phyloP scores from a whole-genome alignment of 139 green algal genomes.

The Chlamydomonas schloesseri region DNA sequence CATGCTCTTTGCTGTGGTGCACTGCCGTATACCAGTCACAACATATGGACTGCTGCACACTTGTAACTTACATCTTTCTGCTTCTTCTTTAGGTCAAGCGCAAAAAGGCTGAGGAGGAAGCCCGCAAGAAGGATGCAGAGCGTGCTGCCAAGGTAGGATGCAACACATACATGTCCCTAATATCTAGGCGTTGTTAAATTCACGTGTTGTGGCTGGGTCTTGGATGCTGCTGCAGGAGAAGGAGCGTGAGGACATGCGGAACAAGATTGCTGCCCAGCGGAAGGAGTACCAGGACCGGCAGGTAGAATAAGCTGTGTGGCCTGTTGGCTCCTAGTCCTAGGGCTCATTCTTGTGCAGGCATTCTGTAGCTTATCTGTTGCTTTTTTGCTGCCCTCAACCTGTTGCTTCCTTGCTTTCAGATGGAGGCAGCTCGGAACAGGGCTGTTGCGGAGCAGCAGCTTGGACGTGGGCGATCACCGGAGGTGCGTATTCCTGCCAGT shows the following conservation, averaged over 20 bases:
- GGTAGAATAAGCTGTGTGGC: no score
- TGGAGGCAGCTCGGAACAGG: conserved; percentile 48
- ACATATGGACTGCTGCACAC: no score
- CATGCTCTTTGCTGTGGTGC: no score
- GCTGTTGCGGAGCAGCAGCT: conserved; percentile 36
- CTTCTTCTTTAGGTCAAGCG: conserved; percentile 15
- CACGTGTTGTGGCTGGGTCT: no score
- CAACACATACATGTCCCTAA: background rate
- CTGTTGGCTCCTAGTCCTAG: no score
- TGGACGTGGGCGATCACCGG: background rate
- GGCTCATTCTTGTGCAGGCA: no score
- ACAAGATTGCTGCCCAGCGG: conserved; percentile 56
- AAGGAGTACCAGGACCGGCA: conserved; percentile 56
- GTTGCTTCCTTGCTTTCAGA: background rate
- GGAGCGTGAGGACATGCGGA: conserved; percentile 54
- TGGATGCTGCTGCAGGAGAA: conserved; percentile 46
- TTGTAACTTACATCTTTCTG: no score
- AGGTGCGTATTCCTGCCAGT: conserved; percentile 24
- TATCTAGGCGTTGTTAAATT: no score
- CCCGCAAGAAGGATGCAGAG: conserved; percentile 25
- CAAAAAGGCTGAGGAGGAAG: conserved; percentile 46
- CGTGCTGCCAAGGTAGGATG: conserved; percentile 38
- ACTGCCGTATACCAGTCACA: no score
- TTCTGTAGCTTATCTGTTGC: no score
- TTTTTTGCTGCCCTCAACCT: no score